Evolutionary conservation across 345 rosid genomes (phyloP), one percentile per base, ranked within the genome.

Genomic region (Adansonia digitata): DNA sequence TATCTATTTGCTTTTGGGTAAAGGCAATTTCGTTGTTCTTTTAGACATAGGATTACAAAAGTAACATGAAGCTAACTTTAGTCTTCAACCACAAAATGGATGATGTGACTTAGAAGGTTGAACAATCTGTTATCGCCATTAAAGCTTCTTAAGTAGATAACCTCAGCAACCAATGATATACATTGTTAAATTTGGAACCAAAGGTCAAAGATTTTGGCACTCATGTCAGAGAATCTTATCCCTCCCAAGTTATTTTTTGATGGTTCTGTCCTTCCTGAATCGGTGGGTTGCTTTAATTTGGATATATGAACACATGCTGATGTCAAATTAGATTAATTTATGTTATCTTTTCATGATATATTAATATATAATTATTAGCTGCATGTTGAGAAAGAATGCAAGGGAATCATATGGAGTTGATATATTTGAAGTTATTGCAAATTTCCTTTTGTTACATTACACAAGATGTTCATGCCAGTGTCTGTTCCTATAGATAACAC

Each of bases 161-260:
- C 29, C 10, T 1, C 45, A 27, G 17, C 49, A 34, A 34, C 42
- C 42, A 39, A 53, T 1, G 17, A 24, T 5, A 70, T 56, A 69
- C 40, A 35, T 31, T 71, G 34, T 51, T 46, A 40, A 71, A 53
- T 64, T 20, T 45, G 56, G 71, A 74, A 48, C 56, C 70, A 71
- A n/a, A 31, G 26, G 13, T 29, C 37, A 49, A 52, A 69, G 45
- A 72, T 79, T 76, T 73, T 17, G 83, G 79, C 78, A 68, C 70
- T 1, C 5, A 81, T 78, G 78, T 70, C 79, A 0, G 46, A 67
- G 82, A 84, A 78, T 78, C 82, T 74, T 80, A 80, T 78, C 69
- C 77, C 29, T 74, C 64, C 77, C 68, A 51, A 18, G 9, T 45
- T n/a, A 14, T 64, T 39, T 39, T 39, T 60, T 5, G 52, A 39